These are phyloP conservation scores for Sanghuangporus sanghuang DNA, from an alignment of 1,284 basidiomycete species.

Conservation along the genomic window DNA sequence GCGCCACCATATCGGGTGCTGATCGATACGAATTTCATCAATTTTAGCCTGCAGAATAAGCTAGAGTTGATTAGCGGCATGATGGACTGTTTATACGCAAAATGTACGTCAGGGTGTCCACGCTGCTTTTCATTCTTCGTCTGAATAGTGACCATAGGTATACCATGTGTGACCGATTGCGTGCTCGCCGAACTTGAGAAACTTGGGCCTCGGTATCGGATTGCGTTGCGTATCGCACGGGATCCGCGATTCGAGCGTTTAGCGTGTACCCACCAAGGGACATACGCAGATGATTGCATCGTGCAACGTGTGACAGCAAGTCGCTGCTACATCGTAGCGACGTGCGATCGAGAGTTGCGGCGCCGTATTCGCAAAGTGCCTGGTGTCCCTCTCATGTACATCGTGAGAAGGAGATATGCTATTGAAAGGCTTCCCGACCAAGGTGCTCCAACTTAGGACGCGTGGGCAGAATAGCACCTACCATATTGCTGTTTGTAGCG, in stretches of 20 bases:
- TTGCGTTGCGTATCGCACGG: conserved; percentile 91
- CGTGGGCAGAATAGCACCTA: not conserved
- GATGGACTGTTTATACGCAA: conserved; percentile 99
- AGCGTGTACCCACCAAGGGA: conserved; percentile 88
- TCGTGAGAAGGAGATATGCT: conserved; percentile 84
- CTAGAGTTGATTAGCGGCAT: conserved; percentile 94
- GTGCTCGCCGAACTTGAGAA: conserved; percentile 98
- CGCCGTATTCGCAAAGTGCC: conserved; percentile 91
- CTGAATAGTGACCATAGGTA: conserved; percentile 42
- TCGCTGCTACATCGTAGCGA: conserved; percentile 97
- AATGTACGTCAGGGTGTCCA: conserved; percentile 58
- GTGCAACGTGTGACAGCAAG: conserved; percentile 92
- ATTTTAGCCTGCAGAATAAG: conserved; percentile 98
- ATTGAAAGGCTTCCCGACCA: conserved; percentile 92
- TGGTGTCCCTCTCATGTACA: conserved; percentile 95
- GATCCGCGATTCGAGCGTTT: conserved; percentile 96
- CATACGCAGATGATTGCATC: conserved; percentile 98
- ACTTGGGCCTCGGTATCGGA: conserved; percentile 91
- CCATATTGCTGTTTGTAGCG: not conserved
- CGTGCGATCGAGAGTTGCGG: conserved; percentile 94
- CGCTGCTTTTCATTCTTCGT: conserved; percentile 5
- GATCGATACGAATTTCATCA: conserved; percentile 99
- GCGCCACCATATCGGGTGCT: conserved; percentile 96
- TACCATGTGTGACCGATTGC: conserved; percentile 97
- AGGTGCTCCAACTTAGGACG: conserved; percentile 53